These are phyloP conservation scores for Triticum turgidum DNA, from an alignment of 176 grass and related monocot species.

Conservation along the genomic window DNA sequence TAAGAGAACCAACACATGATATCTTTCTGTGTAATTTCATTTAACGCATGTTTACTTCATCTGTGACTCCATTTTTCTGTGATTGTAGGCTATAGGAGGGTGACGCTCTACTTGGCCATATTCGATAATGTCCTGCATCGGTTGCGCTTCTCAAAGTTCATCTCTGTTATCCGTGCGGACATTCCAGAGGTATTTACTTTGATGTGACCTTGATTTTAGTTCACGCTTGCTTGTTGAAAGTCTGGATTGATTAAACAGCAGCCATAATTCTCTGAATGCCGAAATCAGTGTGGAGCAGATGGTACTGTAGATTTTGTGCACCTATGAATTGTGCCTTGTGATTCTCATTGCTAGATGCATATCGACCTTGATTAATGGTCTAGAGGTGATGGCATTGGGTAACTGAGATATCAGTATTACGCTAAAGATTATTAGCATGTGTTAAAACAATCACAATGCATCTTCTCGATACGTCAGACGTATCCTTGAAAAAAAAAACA, in stretches of 20 bases:
- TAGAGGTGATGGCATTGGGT: not conserved
- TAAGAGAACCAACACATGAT: no score
- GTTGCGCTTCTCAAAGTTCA: conserved; percentile 74
- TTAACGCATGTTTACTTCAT: no score
- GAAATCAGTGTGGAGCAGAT: not conserved
- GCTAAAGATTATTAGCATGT: not conserved
- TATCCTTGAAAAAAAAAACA: not conserved
- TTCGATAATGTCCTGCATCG: conserved; percentile 35
- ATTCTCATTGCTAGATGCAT: conserved; percentile 16
- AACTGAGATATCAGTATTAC: not conserved
- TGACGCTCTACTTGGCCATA: conserved; percentile 59
- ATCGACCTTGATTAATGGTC: conserved; percentile 3
- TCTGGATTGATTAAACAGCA: not conserved
- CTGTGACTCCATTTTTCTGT: not conserved
- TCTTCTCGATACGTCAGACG: no score
- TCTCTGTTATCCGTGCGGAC: conserved; percentile 44
- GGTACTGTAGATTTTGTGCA: no score
- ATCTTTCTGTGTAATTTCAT: no score
- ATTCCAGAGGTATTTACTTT: conserved; percentile 40
- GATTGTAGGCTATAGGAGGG: conserved; percentile 41
- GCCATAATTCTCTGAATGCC: conserved; percentile 14
- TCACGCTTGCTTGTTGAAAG: not conserved
- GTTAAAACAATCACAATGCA: not conserved
- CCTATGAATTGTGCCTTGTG: not conserved
- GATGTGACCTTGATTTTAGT: conserved; percentile 24